Evolutionary conservation across 768 basidiomycete species (phyloP).

Genomic region (Serpula lacrymans): DNA sequence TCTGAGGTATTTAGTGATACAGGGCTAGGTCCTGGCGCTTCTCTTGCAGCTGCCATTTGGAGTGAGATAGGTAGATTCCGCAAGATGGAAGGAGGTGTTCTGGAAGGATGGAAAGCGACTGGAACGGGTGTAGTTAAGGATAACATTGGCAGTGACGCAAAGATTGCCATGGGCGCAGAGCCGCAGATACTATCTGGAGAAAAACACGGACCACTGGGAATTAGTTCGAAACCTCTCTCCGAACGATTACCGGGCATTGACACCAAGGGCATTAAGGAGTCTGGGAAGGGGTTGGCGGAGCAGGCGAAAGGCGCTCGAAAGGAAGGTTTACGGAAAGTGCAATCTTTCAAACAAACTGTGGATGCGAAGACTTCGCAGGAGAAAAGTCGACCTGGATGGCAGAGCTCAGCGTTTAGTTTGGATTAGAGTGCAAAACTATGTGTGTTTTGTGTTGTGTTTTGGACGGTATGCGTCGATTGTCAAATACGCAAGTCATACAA

Average conservation of each 20-base stretch:
- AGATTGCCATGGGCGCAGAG: conserved; percentile 67
- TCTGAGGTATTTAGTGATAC: conserved; percentile 64
- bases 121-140: conserved; percentile 63
- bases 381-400: conserved; percentile 40
- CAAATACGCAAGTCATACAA: too few species aligned
- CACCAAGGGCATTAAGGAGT: conserved; percentile 1
- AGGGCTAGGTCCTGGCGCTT: conserved; percentile 47
- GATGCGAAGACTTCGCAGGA: conserved; percentile 39
- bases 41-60: conserved; percentile 61
- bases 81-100: conserved; percentile 30
- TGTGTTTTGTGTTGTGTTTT: too few species aligned
- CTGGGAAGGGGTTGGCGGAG: conserved; percentile 24
- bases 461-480: too few species aligned
- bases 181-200: conserved; percentile 69
- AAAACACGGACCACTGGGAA: conserved; percentile 66
- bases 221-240: conserved; percentile 36
- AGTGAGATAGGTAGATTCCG: conserved; percentile 63
- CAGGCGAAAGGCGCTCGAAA: conserved; percentile 28
- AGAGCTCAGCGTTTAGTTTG: conserved; percentile 49
- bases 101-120: conserved; percentile 50
- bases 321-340: conserved; percentile 34
- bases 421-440: conserved; percentile 1
- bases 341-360: conserved; percentile 43
- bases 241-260: conserved; percentile 4
- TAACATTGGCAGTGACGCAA: conserved; percentile 29